Evolutionary conservation across 192 early-diverging fungal species (phyloP), one percentile per base, ranked within the genome.

Genomic region (Haplosporangium gracile): DNA sequence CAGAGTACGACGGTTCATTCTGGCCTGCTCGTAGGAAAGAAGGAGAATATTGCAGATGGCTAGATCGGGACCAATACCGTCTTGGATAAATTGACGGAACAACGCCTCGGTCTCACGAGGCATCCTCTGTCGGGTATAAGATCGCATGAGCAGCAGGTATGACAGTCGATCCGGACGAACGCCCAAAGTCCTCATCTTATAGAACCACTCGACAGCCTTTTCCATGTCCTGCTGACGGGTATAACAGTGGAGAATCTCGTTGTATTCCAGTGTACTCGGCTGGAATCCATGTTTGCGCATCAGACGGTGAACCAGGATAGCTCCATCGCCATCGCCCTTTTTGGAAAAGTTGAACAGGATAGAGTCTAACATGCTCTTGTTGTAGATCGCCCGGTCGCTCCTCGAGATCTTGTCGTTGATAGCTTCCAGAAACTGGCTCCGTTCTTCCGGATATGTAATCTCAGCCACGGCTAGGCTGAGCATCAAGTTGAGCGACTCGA

Each of bases 401-500:
- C 18, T n/a, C 18, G 51, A 32, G 39, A 77, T 74, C 60, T 70
- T 80, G 22, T 72, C 36, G 20, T 80, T 72, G 70, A 86, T 78
- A 0, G 72, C 39, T 29, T 26, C 40, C 63, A 86, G 18, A 26
- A 86, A 81, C 47, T 74, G 42, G 0, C 22, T 5, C 10, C 84
- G 78, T 5, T 86, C 84, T 11, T 74, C 75, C 26, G 79, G 68
- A 47, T 73, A 78, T 10, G 36, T 43, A 15, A 86, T 76, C 5
- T 81, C 75, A 0, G 79, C 47, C 18, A 86, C 84, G 0, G 84
- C 78, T 3, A 86, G 65, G n/a, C 71, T 77, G 39, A 86, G 75
- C 84, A 86, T 86, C 75, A 86, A 43, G n/a, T 81, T 78, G 39
- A 86, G 36, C 1, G 84, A 80, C 63, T 86, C 79, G 16, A 74